Base-by-base conservation (phyloP, 106 monocot species). In the Cymbidium sinense region DNA sequence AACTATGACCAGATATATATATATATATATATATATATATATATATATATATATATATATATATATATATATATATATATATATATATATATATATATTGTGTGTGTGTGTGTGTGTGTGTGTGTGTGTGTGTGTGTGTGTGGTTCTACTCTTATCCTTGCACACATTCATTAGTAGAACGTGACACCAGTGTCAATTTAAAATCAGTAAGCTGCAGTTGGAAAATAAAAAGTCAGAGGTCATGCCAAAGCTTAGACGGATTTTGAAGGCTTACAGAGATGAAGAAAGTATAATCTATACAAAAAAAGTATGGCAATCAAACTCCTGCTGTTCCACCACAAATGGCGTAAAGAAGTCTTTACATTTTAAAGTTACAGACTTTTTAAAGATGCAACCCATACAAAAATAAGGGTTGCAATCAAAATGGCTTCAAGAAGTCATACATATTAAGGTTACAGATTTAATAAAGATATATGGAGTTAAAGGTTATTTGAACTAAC, bases 401-500 rank as follows among this genome's bases (percentile, higher is more conserved):
- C 15, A 47, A 61, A 61, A 61, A 61, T 3, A 61, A 61, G 23
- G 25, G 61, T 7, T 61, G 61, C 61, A 61, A 61, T 25, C 61
- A 61, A 61, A 47, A 47, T 47, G 47, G 13, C 17, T 2, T 47
- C 2, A 13, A 47, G 17, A 47, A 47, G 23, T 25, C 58, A 7
- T 58, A 1, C 10, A 67, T 30, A 21, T 33, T 13, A 67, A 67
- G 31, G 30, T 30, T 33, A 15, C 7, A 31, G 4, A 31, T 30
- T 67, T 67, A 67, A 3, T 39, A 71, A 71, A 71, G 19, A 71
- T 31, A 37, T 71, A 13, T 37, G 37, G 7, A 71, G 31, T 19
- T 9, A 37, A 31, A 36, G 2, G 37, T 11, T 7, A 71, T 9
- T 67, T 34, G 61, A n/a, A 78, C 79, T 31, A 36, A 92, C 94